A percentile compares a stretch with the other conserved stretches of the same genome.
Evolutionary conservation across 257 asterid species (phyloP).

Genomic region (Forsythia suspensa): DNA sequence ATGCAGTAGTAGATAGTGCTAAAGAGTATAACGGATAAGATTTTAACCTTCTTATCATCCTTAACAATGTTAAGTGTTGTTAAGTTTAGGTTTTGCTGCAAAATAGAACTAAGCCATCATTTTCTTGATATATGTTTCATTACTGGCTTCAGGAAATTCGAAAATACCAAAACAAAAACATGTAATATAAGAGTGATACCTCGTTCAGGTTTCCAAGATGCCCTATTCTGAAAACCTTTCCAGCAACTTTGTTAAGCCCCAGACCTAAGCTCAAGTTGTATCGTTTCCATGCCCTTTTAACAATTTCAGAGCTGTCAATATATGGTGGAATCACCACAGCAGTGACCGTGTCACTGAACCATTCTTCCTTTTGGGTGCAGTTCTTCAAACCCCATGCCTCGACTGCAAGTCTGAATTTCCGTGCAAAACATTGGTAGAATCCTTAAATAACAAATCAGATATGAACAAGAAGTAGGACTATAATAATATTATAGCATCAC

Average conservation of each 20-base stretch:
- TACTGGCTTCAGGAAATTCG: too few relatives aligned
- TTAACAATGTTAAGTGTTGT: too few relatives aligned
- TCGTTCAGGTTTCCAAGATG: conserved; percentile 96
- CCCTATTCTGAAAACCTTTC: conserved; percentile 97
- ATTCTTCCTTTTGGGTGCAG: conserved; percentile 97
- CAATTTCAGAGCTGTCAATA: conserved; percentile 78
- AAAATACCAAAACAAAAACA: neutral
- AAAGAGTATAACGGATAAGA: neutral
- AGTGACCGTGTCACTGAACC: conserved; percentile 95
- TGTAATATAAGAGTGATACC: conserved; percentile 33
- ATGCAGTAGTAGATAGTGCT: neutral
- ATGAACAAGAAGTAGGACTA: neutral
- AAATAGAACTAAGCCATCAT: too few relatives aligned
- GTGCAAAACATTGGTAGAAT: neutral
- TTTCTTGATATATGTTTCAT: too few relatives aligned
- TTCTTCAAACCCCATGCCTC: conserved; percentile 99
- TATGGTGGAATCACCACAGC: conserved; percentile 84
- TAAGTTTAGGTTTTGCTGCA: too few relatives aligned
- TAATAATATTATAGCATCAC: too few relatives aligned
- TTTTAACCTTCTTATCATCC: neutral
- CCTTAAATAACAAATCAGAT: neutral
- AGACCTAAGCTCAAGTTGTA: conserved; percentile 97
- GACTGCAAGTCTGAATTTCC: conserved; percentile 73
- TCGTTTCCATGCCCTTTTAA: conserved; percentile 84
- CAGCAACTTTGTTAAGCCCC: conserved; percentile 95